These are phyloP conservation scores for Angophora floribunda DNA, from an alignment of 345 rosid species.

Conservation along the genomic window DNA sequence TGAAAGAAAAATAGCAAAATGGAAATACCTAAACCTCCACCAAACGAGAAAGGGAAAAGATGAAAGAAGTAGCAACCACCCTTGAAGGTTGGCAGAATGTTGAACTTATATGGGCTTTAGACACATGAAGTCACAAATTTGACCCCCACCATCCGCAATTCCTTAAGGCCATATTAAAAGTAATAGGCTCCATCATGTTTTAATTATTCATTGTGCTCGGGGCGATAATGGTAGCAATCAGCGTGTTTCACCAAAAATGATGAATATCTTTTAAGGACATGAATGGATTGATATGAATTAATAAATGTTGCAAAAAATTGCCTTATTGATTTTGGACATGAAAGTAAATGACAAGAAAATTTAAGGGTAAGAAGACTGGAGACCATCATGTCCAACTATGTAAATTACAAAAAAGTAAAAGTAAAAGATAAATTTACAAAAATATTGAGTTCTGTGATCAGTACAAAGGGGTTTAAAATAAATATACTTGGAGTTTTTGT, in stretches of 20 bases:
- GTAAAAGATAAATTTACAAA: background rate
- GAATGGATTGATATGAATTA: background rate
- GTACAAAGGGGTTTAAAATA: background rate
- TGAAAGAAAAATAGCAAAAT: background rate
- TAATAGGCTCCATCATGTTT: background rate
- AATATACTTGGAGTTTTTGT: background rate
- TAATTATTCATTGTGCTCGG: background rate
- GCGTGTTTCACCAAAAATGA: background rate
- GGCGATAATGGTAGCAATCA: background rate
- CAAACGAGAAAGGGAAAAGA: background rate
- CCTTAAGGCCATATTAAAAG: background rate
- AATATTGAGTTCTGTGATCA: background rate
- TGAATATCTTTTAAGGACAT: background rate
- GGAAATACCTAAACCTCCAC: background rate
- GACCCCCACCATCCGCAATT: background rate
- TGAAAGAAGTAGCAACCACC: background rate
- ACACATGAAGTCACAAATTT: background rate
- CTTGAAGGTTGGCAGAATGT: background rate
- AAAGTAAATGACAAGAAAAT: background rate
- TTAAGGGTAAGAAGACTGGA: background rate
- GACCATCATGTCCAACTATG: rapidly evolving
- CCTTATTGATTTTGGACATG: background rate
- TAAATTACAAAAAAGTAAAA: background rate
- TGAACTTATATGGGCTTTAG: background rate
- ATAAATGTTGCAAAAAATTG: rapidly evolving